Evolutionary conservation across 768 basidiomycete genomes (phyloP), one percentile per base, ranked within the genome.

Genomic region (Hysterangium stoloniferum): DNA sequence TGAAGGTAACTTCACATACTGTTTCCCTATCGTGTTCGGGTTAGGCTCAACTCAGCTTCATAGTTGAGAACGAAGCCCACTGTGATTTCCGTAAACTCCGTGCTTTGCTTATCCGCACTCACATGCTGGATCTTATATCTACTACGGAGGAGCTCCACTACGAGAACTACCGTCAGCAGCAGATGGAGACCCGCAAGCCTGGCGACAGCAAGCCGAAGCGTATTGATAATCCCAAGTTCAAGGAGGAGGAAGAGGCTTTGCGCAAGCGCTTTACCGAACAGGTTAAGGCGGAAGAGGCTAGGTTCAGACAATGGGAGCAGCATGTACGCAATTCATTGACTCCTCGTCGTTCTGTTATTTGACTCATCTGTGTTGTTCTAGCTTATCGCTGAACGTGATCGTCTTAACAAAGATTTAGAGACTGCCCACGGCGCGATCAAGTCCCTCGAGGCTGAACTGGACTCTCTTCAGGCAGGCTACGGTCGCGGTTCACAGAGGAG

Each of bases 151-250:
- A 99, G 58, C 71, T 76, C 20, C 95, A 98, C 68, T 99, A 98
- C 66, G 96, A 99, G 74, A 87, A 89, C 66, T 99, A 99, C 76
- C 79, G 96, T 54, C 90, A 95, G 61, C 80, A 90, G 58, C 96
- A 98, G 72, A 98, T 99, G 96, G 96, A 99, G 77, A 97, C 96
- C 6, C 86, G 96, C 69, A 98, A 98, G 70, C 95, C 93, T 58
- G 96, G 94, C 58, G 96, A 98, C 67, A 84, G 93, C 58, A 97
- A 97, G 73, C 90, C 94, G 61, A 94, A 91, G 80, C 97, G 97
- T 73, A 76, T 90, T 58, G 94, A 99, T 71, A 99, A 98, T 69
- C 95, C 96, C 60, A 98, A 98, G 70, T 99, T 95, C 83, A 94
- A 94, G 75, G 96, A 98, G 67, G 96, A 99, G 71, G 95, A 99